These are phyloP conservation scores for Blepharisma undulans DNA, from an alignment of 169 alveolate species.

Conservation along the genomic window DNA sequence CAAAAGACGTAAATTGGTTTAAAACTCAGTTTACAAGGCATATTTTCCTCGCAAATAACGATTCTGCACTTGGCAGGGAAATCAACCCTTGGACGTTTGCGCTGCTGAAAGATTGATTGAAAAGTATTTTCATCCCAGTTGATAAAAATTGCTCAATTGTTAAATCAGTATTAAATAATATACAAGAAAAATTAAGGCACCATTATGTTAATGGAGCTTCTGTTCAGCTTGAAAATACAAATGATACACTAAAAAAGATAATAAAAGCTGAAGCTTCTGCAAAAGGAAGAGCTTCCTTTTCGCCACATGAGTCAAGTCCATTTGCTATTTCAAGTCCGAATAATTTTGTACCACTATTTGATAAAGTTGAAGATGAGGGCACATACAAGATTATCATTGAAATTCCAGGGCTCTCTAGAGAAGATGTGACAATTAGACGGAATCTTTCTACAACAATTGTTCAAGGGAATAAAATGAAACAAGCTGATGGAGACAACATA, in stretches of 20 bases:
- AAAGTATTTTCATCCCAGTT: background rate
- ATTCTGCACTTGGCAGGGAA: background rate
- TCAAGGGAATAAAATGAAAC: background rate
- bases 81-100: background rate
- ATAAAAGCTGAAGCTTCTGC: too few species aligned
- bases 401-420: background rate
- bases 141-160: too few species aligned
- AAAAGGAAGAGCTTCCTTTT: too few species aligned
- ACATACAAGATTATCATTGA: background rate
- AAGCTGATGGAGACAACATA: background rate
- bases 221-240: too few species aligned
- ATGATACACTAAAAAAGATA: too few species aligned
- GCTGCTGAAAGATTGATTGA: background rate
- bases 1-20: background rate
- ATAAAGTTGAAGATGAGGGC: background rate
- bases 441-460: background rate
- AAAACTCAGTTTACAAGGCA: slow-evolving; percentile 11
- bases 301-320: too few species aligned
- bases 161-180: too few species aligned
- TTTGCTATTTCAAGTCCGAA: too few species aligned
- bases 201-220: too few species aligned
- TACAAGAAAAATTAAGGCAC: too few species aligned
- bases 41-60: background rate
- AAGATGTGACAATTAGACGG: background rate
- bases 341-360: background rate